Evolutionary conservation across 257 asterid species (phyloP).

Genomic region (Haberlea rhodopensis): DNA sequence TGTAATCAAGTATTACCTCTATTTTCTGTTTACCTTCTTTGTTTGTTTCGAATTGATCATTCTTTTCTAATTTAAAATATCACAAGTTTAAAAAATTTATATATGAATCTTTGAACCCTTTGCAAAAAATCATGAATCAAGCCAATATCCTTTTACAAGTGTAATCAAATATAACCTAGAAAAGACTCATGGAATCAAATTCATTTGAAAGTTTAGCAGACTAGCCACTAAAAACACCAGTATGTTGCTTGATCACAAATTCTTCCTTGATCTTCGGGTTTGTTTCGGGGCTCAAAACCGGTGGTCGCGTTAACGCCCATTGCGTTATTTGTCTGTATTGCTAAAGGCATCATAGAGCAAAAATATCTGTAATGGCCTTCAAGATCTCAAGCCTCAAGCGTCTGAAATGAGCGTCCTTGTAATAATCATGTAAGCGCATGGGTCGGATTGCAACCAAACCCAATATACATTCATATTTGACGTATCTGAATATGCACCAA

Average conservation of each 20-base stretch:
- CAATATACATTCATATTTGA: too few species aligned
- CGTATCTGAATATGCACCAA: too few species aligned
- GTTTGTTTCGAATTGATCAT: too few species aligned
- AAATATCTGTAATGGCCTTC: conserved; percentile 76
- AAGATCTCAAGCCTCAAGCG: conserved; percentile 80
- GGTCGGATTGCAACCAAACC: too few species aligned
- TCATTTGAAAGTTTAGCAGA: conserved; percentile 61
- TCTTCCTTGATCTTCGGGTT: conserved; percentile 57
- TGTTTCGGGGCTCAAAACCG: conserved; percentile 35
- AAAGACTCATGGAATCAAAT: conserved; percentile 57
- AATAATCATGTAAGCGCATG: too few species aligned
- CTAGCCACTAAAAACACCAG: conserved; percentile 71
- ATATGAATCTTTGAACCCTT: too few species aligned
- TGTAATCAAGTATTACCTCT: too few species aligned
- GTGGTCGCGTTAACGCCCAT: conserved; percentile 74
- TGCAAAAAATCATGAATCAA: conserved; percentile 24
- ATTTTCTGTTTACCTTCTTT: too few species aligned
- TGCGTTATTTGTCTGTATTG: conserved; percentile 99
- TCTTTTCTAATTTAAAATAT: too few species aligned
- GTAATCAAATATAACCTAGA: conserved; percentile 70
- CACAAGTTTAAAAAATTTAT: too few species aligned
- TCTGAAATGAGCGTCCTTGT: conserved; percentile 88
- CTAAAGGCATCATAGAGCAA: conserved; percentile 85
- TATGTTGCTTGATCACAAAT: conserved; percentile 59
- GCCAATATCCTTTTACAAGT: conserved; percentile 72